phyloP scores from a whole-genome alignment of 108 stramenopile genomes.

The Tribonema minus region DNA sequence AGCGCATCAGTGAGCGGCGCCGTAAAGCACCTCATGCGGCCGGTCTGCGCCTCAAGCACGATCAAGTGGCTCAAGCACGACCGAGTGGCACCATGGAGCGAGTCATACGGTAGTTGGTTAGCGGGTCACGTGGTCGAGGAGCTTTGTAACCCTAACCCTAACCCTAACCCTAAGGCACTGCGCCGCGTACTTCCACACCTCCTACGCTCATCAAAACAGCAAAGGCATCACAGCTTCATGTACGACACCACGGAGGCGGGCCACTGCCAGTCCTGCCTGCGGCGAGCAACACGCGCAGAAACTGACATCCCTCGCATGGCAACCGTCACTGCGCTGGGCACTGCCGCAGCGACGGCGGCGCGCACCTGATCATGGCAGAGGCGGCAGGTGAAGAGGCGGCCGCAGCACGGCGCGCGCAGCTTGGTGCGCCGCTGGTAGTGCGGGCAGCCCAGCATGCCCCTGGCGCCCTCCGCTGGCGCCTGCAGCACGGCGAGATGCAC shows the following conservation, averaged over 20 bases:
- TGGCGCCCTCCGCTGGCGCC: no score
- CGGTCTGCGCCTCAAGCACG: no score
- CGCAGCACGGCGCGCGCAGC: slow-evolving; percentile 77
- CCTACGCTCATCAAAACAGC: neutral
- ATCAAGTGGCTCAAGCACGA: no score
- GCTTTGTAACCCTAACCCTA: no score
- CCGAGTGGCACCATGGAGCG: no score
- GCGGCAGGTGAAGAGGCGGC: slow-evolving; percentile 80
- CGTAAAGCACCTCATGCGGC: neutral
- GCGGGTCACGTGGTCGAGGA: no score
- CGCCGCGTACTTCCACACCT: neutral
- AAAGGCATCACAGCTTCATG: neutral
- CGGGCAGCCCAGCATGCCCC: slow-evolving; percentile 65
- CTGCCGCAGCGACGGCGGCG: no score
- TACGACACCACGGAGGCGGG: no score
- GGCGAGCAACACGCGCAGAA: neutral
- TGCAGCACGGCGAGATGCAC: no score
- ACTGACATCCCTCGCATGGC: neutral
- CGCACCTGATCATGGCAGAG: slow-evolving; percentile 84
- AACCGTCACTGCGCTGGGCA: neutral
- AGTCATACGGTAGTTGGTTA: no score
- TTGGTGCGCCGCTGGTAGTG: slow-evolving; percentile 84
- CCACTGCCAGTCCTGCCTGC: neutral
- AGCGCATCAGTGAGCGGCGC: neutral
- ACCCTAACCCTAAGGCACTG: neutral